Evolutionary conservation across 345 rosid species (phyloP).

Genomic region (Reutealis trisperma): DNA sequence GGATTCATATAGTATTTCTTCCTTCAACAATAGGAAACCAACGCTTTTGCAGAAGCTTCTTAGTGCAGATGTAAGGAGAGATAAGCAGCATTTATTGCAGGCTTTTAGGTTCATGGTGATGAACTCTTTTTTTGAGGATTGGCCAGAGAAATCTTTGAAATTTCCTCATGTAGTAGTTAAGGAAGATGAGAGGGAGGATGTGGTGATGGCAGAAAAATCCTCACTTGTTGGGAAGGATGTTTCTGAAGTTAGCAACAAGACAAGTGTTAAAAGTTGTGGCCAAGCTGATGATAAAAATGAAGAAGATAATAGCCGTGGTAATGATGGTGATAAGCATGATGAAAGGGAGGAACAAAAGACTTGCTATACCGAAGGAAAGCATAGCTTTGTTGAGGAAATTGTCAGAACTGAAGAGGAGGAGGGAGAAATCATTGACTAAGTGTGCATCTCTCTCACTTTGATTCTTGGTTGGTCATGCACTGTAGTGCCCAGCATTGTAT

Average conservation of each 20-base stretch:
- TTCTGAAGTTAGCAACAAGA: conserved; percentile 20
- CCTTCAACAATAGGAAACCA: conserved; percentile 43
- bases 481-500: neutral
- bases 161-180: conserved; percentile 53
- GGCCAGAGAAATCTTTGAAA: conserved; percentile 60
- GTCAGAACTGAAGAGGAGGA: conserved; percentile 44
- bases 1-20: conserved; percentile 32
- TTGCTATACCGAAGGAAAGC: conserved; percentile 7
- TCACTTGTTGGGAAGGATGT: conserved; percentile 15
- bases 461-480: neutral
- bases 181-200: conserved; percentile 47
- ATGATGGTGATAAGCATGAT: conserved; percentile 3
- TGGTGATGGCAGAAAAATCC: conserved; percentile 29
- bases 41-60: conserved; percentile 86
- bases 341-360: conserved; percentile 13
- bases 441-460: neutral
- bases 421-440: conserved; percentile 63
- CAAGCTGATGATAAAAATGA: neutral
- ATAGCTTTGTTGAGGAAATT: neutral
- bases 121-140: conserved; percentile 67
- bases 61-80: conserved; percentile 64
- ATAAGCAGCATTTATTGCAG: conserved; percentile 64
- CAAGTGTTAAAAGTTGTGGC: conserved; percentile 6
- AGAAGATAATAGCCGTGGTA: neutral
- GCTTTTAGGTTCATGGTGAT: conserved; percentile 67